Conservation (phyloP, 768 basidiomycete genomes). For the Leccinum truebloodii region DNA sequence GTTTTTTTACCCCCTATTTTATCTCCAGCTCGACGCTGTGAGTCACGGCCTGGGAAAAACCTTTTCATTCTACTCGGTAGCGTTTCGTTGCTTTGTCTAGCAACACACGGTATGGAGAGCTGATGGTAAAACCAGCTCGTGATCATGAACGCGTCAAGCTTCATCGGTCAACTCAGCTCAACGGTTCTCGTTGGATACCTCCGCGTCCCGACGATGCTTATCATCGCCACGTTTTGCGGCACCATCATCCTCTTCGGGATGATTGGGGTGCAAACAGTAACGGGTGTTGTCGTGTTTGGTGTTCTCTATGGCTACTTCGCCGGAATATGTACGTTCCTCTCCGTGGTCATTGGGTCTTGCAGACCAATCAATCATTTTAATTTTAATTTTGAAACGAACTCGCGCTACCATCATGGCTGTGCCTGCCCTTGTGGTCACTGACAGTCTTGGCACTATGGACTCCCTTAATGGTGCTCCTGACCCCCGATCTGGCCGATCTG, state of each 20-base stretch:
- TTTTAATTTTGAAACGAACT: neutral
- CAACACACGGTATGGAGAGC: neutral
- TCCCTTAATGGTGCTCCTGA: slow-evolving; percentile 45
- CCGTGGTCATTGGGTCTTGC: neutral
- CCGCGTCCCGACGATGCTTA: slow-evolving; percentile 40
- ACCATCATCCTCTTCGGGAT: slow-evolving; percentile 47
- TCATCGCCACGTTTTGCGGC: slow-evolving; percentile 40
- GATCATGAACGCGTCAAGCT: slow-evolving; percentile 55
- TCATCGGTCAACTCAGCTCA: slow-evolving; percentile 55
- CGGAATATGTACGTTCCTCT: slow-evolving; percentile 42
- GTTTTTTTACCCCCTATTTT: slow-evolving; percentile 59
- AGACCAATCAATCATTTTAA: neutral
- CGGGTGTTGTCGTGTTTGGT: slow-evolving; percentile 43
- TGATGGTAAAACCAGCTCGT: slow-evolving; percentile 42
- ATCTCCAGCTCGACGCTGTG: slow-evolving; percentile 56
- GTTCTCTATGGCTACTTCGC: slow-evolving; percentile 53
- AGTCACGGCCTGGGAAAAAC: slow-evolving; percentile 44
- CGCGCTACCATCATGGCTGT: neutral
- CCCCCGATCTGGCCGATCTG: slow-evolving; percentile 51
- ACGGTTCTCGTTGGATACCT: slow-evolving; percentile 44
- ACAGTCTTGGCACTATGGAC: slow-evolving; percentile 43
- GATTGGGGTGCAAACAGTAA: slow-evolving; percentile 42
- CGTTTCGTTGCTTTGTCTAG: slow-evolving; percentile 9
- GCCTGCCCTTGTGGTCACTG: neutral
- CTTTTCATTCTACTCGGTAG: slow-evolving; percentile 62